Base-by-base conservation (phyloP, 2,329 filamentous ascomycete genomes). In the Trichoderma sp. region DNA sequence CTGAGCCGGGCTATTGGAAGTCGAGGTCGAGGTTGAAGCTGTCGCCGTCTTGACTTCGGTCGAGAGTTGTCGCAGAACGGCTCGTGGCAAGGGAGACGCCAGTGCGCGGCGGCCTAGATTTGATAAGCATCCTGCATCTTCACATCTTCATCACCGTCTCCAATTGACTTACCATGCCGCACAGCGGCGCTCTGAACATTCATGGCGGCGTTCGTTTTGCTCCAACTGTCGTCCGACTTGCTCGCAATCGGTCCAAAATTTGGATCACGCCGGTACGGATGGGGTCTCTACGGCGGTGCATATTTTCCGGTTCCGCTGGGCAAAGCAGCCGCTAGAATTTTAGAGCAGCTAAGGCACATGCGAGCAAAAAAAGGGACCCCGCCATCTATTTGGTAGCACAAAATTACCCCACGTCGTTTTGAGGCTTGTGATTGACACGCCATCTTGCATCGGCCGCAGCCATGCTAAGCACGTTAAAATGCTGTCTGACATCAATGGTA, bases 171-270 rank as follows among this genome's bases (percentile, higher is more conserved):
- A 89, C 88, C 84, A 79, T 88, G 83, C 86, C 87, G 87, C 79
- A 85, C 80, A 68, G 83, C 83, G 75, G 83, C 80, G 78, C 84
- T 88, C 83, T 87, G 85, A 75, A 88, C 76, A 77, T 89, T 88
- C 88, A 90, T 90, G 75, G 78, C 81, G 80, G 78, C 71, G 64
- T 63, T 43, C 53, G 60, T 71, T 53, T 30, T 60, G 65, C 53
- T 70, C 47, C 57, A 60, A 43, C 30, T 60, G 28, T 71, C 67
- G 71, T 74, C 58, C 67, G 28, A 61, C 56, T 51, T 61, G 56
- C 21, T 70, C 57, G 47, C 30, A 26, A 26, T 6, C 18, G 11
- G 26, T 62, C 77, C 76, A 79, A 80, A 78, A 74, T 79, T 80
- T 80, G 74, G 77, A 72, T 70, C 73, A 56, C 73, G 73, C 70